Base-by-base conservation (phyloP, 352 stramenopile species). In the Phytophthora parvispora region DNA sequence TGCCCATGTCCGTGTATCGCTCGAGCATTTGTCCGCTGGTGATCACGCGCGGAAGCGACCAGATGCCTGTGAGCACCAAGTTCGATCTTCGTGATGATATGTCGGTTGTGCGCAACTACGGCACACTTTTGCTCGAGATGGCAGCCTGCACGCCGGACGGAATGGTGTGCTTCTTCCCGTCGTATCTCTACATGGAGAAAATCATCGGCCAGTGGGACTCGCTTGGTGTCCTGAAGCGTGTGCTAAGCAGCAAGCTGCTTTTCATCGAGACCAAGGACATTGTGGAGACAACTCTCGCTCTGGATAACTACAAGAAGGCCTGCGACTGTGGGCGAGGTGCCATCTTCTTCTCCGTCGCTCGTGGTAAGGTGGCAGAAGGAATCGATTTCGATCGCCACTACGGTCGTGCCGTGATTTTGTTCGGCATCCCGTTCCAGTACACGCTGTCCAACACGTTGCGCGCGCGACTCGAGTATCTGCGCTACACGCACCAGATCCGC, bases 361-460 rank as follows among this genome's bases (percentile, higher is more conserved):
- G 98, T 55, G 98, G 98, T 43, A 99, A 99, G 86, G 98, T 99
- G 29, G 98, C 98, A 2, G 98, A 99, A 80, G 98, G 98, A 18
- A 99, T 99, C 76, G 98, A 99, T 90, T 99, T 99, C 75, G 98
- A 99, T 76, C 89, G 98, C 20, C 98, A 99, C 62, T 99, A 99
- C 68, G 98, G 98, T 38, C 90, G 98, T 51, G 96, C 91, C 38
- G 98, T 99, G 50, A 92, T 99, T 34, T 91, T 99, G 64, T 99
- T 99, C 78, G 98, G 98, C 15, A 98, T 99, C 31, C 98, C 98
- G 28, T 99, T 99, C 86, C 97, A 99, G 87, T 99, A 99, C 79
- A 99, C 97, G 51, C 80, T 99, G 25, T 98, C 91, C 16, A 89
- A 97, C 69, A 94, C 88, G 42, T 80, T 99, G 38, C 83, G 97